Conservation (phyloP, 164 flowering plant species). For the Chimonanthus salicifolius region DNA sequence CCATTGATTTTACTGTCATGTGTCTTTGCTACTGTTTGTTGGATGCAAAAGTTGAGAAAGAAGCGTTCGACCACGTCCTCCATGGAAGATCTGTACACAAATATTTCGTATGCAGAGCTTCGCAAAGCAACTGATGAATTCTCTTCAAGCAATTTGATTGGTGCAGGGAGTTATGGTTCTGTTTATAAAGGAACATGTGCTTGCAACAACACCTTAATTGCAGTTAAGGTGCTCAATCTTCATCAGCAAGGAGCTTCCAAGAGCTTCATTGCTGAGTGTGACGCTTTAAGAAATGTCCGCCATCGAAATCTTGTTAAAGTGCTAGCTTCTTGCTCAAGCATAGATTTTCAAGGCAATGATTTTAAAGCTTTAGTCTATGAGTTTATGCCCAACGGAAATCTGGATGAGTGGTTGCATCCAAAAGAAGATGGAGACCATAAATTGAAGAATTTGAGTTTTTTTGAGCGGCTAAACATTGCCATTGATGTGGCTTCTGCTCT, state of each 20-base stretch:
- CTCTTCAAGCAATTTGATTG: neutral
- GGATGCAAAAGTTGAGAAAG: neutral
- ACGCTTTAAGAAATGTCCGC: neutral
- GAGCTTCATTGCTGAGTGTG: neutral
- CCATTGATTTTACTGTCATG: neutral
- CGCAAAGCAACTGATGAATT: neutral
- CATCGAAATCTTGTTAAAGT: neutral
- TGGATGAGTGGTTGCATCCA: conserved; percentile 3
- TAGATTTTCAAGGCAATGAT: neutral
- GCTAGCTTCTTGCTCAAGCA: neutral
- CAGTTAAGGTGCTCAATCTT: conserved; percentile 1
- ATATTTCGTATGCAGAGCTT: neutral
- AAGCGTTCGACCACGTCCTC: neutral
- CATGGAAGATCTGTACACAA: neutral
- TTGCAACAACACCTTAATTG: neutral
- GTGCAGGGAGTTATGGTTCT: neutral
- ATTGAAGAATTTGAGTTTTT: neutral
- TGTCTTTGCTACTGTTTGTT: neutral
- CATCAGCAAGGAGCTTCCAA: neutral
- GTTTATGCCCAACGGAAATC: neutral
- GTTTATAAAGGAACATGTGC: neutral
- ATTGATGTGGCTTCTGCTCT: conserved; percentile 33
- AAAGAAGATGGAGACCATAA: neutral
- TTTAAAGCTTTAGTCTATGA: conserved; percentile 1
- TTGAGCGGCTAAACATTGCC: neutral